phyloP scores from a whole-genome alignment of 2,329 filamentous ascomycete genomes.

The Cytospora piceicola region DNA sequence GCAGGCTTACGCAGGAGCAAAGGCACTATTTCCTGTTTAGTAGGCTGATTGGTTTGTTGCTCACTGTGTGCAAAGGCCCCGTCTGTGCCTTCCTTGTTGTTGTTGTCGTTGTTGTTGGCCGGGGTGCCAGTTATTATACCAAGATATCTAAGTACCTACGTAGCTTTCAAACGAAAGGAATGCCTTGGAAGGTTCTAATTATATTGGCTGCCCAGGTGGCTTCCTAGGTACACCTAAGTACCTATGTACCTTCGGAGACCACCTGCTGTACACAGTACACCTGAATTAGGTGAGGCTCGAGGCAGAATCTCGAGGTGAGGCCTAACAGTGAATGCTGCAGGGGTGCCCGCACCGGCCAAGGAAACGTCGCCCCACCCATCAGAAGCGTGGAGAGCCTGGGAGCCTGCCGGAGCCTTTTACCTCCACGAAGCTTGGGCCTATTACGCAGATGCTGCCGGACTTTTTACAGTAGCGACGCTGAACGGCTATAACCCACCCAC shows the following conservation, averaged over 20 bases:
- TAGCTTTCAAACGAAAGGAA: neutral
- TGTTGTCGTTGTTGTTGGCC: too few relatives aligned
- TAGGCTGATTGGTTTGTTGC: neutral
- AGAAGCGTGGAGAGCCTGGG: constrained; percentile 9
- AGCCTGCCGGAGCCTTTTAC: constrained; percentile 18
- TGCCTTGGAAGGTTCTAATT: too few relatives aligned
- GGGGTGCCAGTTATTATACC: too few relatives aligned
- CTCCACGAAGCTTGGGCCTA: constrained; percentile 24
- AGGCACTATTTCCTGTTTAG: neutral
- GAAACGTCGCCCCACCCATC: constrained; percentile 4
- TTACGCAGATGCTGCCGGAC: constrained; percentile 27
- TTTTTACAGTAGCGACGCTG: constrained; percentile 18
- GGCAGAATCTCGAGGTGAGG: neutral
- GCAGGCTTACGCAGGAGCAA: neutral
- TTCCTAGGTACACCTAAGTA: neutral
- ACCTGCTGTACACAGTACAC: neutral
- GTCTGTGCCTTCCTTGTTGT: neutral
- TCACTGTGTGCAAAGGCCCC: neutral
- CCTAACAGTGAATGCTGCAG: neutral
- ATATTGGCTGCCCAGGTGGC: too few relatives aligned
- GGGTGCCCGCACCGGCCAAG: constrained; percentile 1
- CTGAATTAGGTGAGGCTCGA: neutral
- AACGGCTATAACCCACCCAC: constrained; percentile 16
- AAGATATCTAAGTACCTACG: neutral
- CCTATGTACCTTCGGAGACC: neutral